Base-by-base conservation (phyloP, 2,329 filamentous ascomycete species). In the Elsinoe necatrix region DNA sequence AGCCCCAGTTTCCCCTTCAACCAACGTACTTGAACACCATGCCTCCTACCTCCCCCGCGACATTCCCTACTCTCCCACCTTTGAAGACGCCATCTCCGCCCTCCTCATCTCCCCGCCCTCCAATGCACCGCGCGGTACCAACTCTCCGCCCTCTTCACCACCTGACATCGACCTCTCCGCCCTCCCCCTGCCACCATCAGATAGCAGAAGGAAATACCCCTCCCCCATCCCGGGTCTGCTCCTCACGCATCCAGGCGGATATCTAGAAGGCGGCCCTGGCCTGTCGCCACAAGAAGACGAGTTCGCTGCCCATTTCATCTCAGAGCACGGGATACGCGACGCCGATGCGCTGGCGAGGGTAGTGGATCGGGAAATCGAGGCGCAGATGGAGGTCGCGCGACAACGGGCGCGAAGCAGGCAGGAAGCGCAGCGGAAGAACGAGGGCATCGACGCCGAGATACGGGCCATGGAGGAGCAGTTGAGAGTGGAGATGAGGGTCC, bases 181-280 rank as follows among this genome's bases (percentile, higher is more conserved):
- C 6, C 68, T 77, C 4, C 75, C 75, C 14, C 65, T 77, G 5
- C 67, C 72, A 7, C 64, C 77, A 9, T 61, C 67, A 45, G 75
- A 76, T 20, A 62, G 69, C 1, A 69, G 74, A 1, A 72, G 75
- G 27, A 72, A 69, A 11, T 71, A 72, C 64, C 61, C 69, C 35
- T 72, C 69, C 23, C 67, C 70, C 6, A 65, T 77, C n/a, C 70
- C 73, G 0, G 74, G 73, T 27, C 58, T 77, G 11, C 66, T 66
- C 31, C 69, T 77, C 55, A 77, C 75, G 0, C 75, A 77, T 59
- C 67, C 67, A 1, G 69, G 71, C 8, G 75, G 75, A n/a, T 75
- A 73, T 43, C 65, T 75, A 25, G 74, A 75, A 43, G 75, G 75
- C n/a, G 75, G 75, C 1, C 73, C 73, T 0, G 72, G 72, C 0